Conservation (phyloP, 108 stramenopile genomes). For the Nannochloropsis gaditana region DNA sequence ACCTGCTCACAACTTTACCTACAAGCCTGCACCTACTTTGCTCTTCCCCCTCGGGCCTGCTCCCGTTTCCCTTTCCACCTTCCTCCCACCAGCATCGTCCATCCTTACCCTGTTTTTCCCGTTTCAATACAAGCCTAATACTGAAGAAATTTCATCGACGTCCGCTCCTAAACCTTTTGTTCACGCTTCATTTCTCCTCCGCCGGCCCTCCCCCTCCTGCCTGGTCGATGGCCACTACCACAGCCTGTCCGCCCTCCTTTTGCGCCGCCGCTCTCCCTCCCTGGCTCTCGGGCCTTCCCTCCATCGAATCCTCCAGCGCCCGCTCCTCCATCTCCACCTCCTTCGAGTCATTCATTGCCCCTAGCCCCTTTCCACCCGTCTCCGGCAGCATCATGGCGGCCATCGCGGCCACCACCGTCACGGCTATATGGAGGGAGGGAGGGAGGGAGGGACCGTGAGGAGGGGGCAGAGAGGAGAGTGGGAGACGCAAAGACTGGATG, state of each 20-base stretch:
- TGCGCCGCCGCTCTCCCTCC: not conserved
- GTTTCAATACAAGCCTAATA: too few relatives aligned
- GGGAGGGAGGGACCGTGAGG: not conserved
- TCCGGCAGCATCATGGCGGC: conserved; percentile 21
- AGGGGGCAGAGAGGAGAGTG: not conserved
- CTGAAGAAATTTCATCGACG: too few relatives aligned
- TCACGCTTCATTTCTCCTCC: too few relatives aligned
- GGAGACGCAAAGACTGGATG: not conserved
- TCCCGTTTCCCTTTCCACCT: too few relatives aligned
- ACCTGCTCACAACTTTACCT: too few relatives aligned
- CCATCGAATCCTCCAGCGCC: not conserved
- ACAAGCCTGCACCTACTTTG: too few relatives aligned
- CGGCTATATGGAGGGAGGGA: not conserved
- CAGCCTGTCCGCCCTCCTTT: not conserved
- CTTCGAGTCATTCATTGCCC: not conserved
- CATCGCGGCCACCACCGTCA: not conserved
- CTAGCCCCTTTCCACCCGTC: not conserved
- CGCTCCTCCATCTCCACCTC: conserved; percentile 7
- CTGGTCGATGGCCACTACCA: not conserved
- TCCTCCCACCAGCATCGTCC: too few relatives aligned
- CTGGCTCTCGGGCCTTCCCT: not conserved
- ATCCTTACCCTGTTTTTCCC: too few relatives aligned
- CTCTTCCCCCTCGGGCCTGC: too few relatives aligned
- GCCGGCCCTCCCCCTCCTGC: too few relatives aligned
- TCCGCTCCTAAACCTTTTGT: too few relatives aligned